Conservation (phyloP, 768 basidiomycete species). For the Tremella yokohamensis region DNA sequence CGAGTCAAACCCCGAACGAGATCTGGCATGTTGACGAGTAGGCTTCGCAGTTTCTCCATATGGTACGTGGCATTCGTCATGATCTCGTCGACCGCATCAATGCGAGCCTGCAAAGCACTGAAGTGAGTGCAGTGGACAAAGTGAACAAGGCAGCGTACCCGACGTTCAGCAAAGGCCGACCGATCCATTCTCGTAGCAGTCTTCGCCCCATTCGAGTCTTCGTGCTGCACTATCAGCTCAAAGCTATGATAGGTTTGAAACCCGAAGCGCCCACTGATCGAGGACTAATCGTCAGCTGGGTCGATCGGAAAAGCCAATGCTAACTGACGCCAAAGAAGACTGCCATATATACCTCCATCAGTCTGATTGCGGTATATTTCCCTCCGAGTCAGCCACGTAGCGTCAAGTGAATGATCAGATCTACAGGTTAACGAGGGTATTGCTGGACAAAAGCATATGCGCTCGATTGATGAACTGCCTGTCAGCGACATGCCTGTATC, state of each 20-base stretch:
- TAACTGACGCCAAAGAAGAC: slow-evolving; percentile 62
- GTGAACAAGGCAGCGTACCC: slow-evolving; percentile 52
- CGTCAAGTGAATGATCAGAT: slow-evolving; percentile 25
- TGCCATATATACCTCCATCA: slow-evolving; percentile 67
- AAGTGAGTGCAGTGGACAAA: slow-evolving; percentile 9
- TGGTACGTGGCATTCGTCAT: slow-evolving; percentile 59
- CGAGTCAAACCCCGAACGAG: slow-evolving; percentile 78
- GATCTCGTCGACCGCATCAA: slow-evolving; percentile 83
- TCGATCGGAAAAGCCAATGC: neutral
- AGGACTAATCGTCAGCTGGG: slow-evolving; percentile 55
- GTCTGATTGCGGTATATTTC: slow-evolving; percentile 93
- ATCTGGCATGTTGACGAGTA: slow-evolving; percentile 74
- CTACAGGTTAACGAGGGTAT: slow-evolving; percentile 75
- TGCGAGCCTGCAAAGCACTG: slow-evolving; percentile 70
- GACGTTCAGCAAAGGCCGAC: slow-evolving; percentile 73
- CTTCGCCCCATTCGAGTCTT: slow-evolving; percentile 84
- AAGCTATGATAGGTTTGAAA: neutral
- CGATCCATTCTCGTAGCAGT: slow-evolving; percentile 78
- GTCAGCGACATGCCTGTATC: slow-evolving; percentile 34
- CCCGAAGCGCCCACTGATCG: slow-evolving; percentile 56
- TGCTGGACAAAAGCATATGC: slow-evolving; percentile 84
- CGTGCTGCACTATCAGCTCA: slow-evolving; percentile 53
- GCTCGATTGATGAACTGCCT: slow-evolving; percentile 64
- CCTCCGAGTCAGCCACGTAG: slow-evolving; percentile 44
- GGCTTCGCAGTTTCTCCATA: slow-evolving; percentile 64